phyloP scores from a whole-genome alignment of 2,329 filamentous ascomycete species.

The Fusarium zealandicum region DNA sequence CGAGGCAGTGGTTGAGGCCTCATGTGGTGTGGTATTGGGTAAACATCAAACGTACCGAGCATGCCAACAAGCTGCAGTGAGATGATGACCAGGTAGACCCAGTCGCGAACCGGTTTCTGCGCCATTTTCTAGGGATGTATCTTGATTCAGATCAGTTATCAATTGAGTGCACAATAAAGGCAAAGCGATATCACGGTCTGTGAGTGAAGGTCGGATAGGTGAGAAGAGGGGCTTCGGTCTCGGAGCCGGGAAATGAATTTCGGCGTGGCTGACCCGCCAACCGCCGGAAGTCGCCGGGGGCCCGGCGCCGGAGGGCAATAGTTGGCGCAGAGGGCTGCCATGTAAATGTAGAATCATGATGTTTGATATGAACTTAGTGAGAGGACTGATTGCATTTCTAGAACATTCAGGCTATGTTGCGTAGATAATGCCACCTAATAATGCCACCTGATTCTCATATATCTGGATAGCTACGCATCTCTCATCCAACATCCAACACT shows the following conservation, averaged over 20 bases:
- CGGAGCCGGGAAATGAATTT: slow-evolving; percentile 24
- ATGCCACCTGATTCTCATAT: too few species aligned
- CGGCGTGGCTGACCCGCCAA: slow-evolving; percentile 20
- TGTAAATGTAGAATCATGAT: not conserved
- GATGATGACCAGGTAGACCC: slow-evolving; percentile 47
- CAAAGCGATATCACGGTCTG: too few species aligned
- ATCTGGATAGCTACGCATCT: too few species aligned
- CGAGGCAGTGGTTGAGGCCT: not conserved
- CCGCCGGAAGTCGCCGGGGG: slow-evolving; percentile 6
- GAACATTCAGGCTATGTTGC: too few species aligned
- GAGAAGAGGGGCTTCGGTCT: not conserved
- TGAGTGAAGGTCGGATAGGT: not conserved
- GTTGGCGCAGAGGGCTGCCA: not conserved
- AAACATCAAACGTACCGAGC: slow-evolving; percentile 41
- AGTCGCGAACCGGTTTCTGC: slow-evolving; percentile 44
- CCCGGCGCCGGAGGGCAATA: not conserved
- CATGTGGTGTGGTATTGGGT: not conserved
- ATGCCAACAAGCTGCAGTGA: slow-evolving; percentile 47
- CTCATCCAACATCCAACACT: too few species aligned
- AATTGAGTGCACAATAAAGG: not conserved
- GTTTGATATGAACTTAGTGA: not conserved
- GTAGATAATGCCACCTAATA: too few species aligned
- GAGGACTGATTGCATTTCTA: too few species aligned
- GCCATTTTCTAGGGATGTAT: slow-evolving; percentile 23
- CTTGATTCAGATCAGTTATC: not conserved